A percentile compares a stretch with the other conserved stretches of the same genome.
These are phyloP conservation scores for Vitis labrusca DNA, from an alignment of 164 flowering plant species.

Conservation along the genomic window DNA sequence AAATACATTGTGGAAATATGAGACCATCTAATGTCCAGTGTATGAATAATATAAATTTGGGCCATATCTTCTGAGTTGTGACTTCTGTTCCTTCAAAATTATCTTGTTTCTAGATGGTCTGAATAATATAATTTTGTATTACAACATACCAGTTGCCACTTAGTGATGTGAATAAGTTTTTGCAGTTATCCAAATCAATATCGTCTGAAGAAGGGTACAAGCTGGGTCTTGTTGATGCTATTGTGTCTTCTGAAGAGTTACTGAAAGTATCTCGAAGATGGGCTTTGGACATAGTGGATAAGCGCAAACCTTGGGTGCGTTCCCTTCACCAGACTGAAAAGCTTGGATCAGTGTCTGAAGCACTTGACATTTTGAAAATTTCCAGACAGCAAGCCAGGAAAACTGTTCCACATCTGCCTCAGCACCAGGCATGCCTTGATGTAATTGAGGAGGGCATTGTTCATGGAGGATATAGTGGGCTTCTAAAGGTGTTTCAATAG, in stretches of 20 bases:
- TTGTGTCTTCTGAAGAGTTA: slow-evolving; percentile 74
- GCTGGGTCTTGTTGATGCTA: slow-evolving; percentile 87
- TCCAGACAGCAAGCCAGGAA: slow-evolving; percentile 70
- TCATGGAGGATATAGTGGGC: slow-evolving; percentile 87
- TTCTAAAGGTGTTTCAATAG: slow-evolving; percentile 57
- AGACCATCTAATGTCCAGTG: too few species aligned
- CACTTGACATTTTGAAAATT: slow-evolving; percentile 51
- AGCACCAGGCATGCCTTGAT: slow-evolving; percentile 86
- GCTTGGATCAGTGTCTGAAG: slow-evolving; percentile 80
- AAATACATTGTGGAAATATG: too few species aligned
- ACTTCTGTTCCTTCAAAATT: not conserved
- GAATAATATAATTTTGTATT: not conserved
- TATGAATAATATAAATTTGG: not conserved
- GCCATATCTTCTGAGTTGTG: not conserved
- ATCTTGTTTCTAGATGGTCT: not conserved
- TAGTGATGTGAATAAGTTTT: not conserved
- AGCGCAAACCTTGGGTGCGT: slow-evolving; percentile 82
- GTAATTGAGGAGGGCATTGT: slow-evolving; percentile 86
- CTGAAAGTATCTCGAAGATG: slow-evolving; percentile 66
- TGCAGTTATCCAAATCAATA: slow-evolving; percentile 78
- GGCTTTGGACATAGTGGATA: slow-evolving; percentile 87
- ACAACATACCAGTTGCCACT: not conserved
- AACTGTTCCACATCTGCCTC: slow-evolving; percentile 85
- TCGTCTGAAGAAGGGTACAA: slow-evolving; percentile 83
- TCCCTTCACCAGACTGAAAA: slow-evolving; percentile 81